Evolutionary conservation across 495 filamentous ascomycete species (phyloP), one percentile per base, ranked within the genome.

Genomic region (Barbatosphaeria neglecta): DNA sequence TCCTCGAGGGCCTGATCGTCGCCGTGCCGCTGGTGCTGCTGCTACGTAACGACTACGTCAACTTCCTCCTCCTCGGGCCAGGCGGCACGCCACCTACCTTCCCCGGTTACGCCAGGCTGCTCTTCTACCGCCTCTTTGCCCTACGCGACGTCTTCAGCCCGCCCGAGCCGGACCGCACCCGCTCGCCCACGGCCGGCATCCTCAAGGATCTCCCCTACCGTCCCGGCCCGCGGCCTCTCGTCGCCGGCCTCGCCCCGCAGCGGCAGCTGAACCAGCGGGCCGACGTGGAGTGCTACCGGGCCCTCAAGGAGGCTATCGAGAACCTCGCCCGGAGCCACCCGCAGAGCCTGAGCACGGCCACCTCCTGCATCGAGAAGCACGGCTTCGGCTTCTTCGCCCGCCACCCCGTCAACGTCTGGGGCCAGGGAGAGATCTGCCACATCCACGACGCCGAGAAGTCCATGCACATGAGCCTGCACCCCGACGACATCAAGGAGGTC

Each of bases 321-420:
- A 48, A 58, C 4, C 67, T 86, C n/a, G 68, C 69, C 10, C 50
- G 56, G 0, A 54, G 50, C 0, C 62, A 75, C 50, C 68, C 75
- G 5, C 59, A 70, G 4, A 57, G 62, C n/a, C 67, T 88, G 22
- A 69, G 72, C 37, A 71, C 77, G 15, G 80, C 73, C 6, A 82
- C 73, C 2, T 86, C 82, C 0, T 86, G 82, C 54, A 83, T 90
- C 53, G 86, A 92, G 56, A 88, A 89, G 60, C 79, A 87, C 56
- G 81, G 81, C 22, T 70, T 83, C 3, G 86, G 79, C 1, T 70
- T 92, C 4, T 92, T 90, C 60, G 67, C 76, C 37, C 62, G 55
- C 2, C 66, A 75, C 35, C 71, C 74, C 3, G 61, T 80, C 41
- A 86, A 84, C 54, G 73, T 70, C 19, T 82, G 78, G 33, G 82